A percentile compares a stretch with the other conserved stretches of the same genome.
phyloP scores from a whole-genome alignment of 2,329 filamentous ascomycete species.

The Scedosporium dehoogii region DNA sequence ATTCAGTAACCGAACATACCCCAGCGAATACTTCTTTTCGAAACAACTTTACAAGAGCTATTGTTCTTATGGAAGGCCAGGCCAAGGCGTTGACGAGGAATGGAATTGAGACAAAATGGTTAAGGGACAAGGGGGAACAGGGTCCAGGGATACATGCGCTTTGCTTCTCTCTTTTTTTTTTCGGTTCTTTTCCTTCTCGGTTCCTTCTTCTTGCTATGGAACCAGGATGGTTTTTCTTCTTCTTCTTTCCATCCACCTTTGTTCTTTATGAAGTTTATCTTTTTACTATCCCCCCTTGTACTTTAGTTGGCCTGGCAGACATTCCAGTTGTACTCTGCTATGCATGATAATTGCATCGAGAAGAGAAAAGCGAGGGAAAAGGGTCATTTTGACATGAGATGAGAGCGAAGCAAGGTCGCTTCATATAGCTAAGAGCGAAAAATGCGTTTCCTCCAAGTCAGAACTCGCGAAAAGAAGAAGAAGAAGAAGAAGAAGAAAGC shows the following conservation, averaged over 20 bases:
- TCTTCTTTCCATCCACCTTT: not conserved
- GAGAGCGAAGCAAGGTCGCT: no score
- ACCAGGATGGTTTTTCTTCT: not conserved
- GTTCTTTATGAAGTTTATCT: not conserved
- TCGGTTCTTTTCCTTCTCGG: not conserved
- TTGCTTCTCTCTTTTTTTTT: conserved; percentile 2
- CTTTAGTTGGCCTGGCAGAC: no score
- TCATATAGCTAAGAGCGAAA: no score
- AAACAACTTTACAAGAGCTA: not conserved
- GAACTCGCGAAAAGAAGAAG: not conserved
- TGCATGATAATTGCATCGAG: no score
- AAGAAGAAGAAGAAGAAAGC: not conserved
- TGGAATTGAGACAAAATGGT: not conserved
- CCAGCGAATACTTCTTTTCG: not conserved
- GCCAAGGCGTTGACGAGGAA: not conserved
- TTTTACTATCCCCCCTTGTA: not conserved
- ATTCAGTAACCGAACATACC: not conserved
- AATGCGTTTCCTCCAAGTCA: no score
- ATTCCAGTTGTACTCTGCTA: no score
- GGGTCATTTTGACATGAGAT: no score
- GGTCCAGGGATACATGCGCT: not conserved
- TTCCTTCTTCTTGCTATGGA: not conserved
- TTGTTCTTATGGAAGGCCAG: not conserved
- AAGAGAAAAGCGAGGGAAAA: no score
- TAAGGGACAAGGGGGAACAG: not conserved